A percentile compares a stretch with the other conserved stretches of the same genome.
Evolutionary conservation across 202 grass and related monocot species (phyloP).

Genomic region (Digitaria exilis): DNA sequence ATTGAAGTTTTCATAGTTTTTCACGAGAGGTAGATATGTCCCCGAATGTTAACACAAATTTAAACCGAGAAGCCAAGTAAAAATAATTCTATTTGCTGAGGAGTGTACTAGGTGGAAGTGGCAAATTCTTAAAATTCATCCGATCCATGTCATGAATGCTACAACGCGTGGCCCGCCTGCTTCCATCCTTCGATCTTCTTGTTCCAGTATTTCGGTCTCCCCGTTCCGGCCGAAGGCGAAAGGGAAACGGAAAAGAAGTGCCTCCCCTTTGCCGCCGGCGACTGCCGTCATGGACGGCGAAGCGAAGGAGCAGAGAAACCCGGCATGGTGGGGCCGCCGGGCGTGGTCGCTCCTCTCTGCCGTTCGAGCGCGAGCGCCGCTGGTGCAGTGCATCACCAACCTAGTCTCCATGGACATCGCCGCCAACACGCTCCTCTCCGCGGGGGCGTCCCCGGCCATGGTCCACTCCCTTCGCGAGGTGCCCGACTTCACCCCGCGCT

Average conservation of each 20-base stretch:
- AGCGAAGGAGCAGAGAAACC: not conserved
- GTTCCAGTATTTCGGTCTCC: not conserved
- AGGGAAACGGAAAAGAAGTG: not conserved
- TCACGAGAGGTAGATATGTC: too few species aligned
- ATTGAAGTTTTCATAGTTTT: too few species aligned
- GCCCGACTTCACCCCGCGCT: conserved; percentile 76
- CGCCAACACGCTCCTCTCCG: conserved; percentile 74
- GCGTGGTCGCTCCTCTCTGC: conserved; percentile 70
- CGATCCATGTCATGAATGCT: too few species aligned
- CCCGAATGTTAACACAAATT: too few species aligned
- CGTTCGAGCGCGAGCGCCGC: conserved; percentile 58
- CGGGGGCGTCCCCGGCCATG: conserved; percentile 88
- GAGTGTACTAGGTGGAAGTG: too few species aligned
- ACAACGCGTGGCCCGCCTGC: not conserved
- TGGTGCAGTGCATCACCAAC: conserved; percentile 96
- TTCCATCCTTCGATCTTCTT: too few species aligned
- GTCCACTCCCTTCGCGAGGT: conserved; percentile 78
- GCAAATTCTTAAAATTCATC: too few species aligned
- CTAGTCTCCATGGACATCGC: conserved; percentile 90
- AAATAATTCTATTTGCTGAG: too few species aligned
- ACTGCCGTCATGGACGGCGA: conserved; percentile 20
- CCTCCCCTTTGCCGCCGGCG: too few species aligned
- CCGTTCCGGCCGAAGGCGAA: not conserved
- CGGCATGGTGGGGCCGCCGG: conserved; percentile 32
- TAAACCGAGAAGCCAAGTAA: too few species aligned